phyloP scores from a whole-genome alignment of 495 filamentous ascomycete genomes.

The Daldinia childiae region DNA sequence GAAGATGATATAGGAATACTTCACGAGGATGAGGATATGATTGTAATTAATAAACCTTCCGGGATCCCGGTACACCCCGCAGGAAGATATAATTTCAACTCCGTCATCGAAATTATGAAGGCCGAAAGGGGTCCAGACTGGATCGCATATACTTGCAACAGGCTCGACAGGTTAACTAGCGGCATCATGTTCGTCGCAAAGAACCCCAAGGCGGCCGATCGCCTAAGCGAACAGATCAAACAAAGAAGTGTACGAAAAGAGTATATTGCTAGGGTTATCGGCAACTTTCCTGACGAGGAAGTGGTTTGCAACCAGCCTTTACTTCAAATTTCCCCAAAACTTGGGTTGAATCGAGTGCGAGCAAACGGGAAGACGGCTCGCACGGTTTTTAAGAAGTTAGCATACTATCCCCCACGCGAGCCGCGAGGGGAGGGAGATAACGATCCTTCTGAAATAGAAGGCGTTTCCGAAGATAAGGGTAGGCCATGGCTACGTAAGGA shows the following conservation, averaged over 20 bases:
- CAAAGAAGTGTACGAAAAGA: constrained; percentile 87
- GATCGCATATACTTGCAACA: constrained; percentile 84
- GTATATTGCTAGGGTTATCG: constrained; percentile 90
- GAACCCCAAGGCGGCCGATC: constrained; percentile 77
- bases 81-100: constrained; percentile 94
- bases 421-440: constrained; percentile 32
- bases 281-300: constrained; percentile 85
- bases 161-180: constrained; percentile 92
- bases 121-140: constrained; percentile 74
- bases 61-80: constrained; percentile 95
- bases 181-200: constrained; percentile 99
- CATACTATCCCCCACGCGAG: constrained; percentile 77
- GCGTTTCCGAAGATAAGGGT: constrained; percentile 33
- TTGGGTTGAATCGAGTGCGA: constrained; percentile 91
- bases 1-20: constrained; percentile 80
- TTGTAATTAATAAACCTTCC: constrained; percentile 96
- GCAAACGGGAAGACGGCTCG: constrained; percentile 89
- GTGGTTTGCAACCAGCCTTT: constrained; percentile 93
- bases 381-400: constrained; percentile 88
- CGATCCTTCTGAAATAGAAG: constrained; percentile 21
- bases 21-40: constrained; percentile 88
- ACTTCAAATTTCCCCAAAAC: constrained; percentile 90
- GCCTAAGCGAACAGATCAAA: constrained; percentile 74
- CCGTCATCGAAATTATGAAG: constrained; percentile 90
- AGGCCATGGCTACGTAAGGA: constrained; percentile 54